Percentiles rank a stretch among this genome's conserved stretches.
Conservation (phyloP, 345 rosid genomes). For the Eucalyptus marginata region DNA sequence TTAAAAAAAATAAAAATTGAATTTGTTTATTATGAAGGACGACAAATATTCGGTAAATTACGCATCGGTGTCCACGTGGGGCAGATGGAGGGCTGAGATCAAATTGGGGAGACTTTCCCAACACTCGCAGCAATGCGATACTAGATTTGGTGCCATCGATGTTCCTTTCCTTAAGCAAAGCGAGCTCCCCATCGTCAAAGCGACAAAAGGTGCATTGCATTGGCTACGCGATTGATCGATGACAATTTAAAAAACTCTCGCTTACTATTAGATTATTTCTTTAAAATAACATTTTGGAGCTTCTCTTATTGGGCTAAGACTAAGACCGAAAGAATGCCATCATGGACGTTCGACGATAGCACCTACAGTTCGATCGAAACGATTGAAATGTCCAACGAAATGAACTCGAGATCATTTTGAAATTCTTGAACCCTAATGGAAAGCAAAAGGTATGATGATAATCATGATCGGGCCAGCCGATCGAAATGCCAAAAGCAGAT, state of each 20-base stretch:
- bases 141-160: not conserved
- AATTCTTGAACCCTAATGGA: not conserved
- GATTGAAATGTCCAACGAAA: not conserved
- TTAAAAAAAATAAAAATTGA: not conserved
- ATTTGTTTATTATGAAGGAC: not conserved
- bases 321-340: rapidly evolving
- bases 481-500: not conserved
- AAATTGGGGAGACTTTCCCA: not conserved
- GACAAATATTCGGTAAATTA: not conserved
- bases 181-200: not conserved
- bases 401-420: not conserved
- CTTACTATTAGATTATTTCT: not conserved
- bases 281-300: not conserved
- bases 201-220: not conserved
- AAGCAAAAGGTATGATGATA: not conserved
- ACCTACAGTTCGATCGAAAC: not conserved
- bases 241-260: not conserved
- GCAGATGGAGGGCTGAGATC: not conserved
- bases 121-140: not conserved
- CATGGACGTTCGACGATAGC: not conserved
- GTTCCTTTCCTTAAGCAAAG: not conserved
- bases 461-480: not conserved
- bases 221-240: not conserved
- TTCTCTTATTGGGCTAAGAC: not conserved
- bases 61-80: not conserved